Evolutionary conservation across 352 stramenopile genomes (phyloP).

Genomic region (Phytopythium cucurbitacearum): DNA sequence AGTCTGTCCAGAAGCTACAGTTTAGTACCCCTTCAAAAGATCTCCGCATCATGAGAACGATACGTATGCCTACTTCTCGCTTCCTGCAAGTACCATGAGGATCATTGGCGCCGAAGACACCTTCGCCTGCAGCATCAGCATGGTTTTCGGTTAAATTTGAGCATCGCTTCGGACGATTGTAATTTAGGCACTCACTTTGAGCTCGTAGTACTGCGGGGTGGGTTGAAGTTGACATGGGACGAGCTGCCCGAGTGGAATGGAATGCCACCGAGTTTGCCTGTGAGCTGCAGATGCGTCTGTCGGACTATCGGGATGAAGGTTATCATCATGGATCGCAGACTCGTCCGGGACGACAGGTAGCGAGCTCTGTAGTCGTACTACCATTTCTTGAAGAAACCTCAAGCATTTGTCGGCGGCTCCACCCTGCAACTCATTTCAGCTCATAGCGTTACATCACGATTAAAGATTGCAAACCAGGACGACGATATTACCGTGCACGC

Average conservation of each 20-base stretch:
- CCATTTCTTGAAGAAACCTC: conserved; percentile 44
- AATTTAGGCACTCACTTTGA: conserved; percentile 18
- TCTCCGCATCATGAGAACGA: neutral
- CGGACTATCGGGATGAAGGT: neutral
- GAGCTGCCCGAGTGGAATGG: conserved; percentile 28
- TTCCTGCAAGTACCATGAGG: conserved; percentile 36
- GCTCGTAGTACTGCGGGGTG: conserved; percentile 34
- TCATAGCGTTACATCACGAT: neutral
- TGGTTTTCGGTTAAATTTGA: neutral
- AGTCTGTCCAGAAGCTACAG: conserved; percentile 15
- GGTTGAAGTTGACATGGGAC: conserved; percentile 23
- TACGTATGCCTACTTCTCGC: conserved; percentile 40
- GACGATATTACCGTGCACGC: conserved; percentile 32
- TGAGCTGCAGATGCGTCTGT: neutral
- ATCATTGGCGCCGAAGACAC: conserved; percentile 27
- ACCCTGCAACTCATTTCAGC: conserved; percentile 13
- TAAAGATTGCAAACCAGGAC: neutral
- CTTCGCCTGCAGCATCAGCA: conserved; percentile 19
- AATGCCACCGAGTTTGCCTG: conserved; percentile 20
- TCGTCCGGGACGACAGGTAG: conserved; percentile 19
- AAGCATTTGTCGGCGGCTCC: conserved; percentile 33
- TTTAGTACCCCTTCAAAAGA: neutral
- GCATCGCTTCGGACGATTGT: neutral
- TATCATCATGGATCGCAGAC: neutral
- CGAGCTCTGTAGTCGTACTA: conserved; percentile 27